A percentile compares a stretch with the other conserved stretches of the same genome.
phyloP scores from a whole-genome alignment of 768 basidiomycete genomes.

The Nidularia sp. region DNA sequence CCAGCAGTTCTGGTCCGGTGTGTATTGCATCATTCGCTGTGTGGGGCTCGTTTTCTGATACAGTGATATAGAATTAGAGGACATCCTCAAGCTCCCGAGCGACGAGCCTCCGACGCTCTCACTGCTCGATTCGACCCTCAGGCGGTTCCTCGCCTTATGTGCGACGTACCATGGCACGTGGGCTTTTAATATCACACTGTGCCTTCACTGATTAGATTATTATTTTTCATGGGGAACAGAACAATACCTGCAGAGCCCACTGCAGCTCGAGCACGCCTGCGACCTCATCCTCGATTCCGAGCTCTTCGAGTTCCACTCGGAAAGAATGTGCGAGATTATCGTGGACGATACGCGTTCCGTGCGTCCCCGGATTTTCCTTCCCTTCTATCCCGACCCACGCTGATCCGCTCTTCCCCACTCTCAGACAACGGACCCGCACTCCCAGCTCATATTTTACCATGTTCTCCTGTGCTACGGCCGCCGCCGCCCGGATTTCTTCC shows the following conservation, averaged over 20 bases:
- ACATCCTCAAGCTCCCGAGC: conserved; percentile 64
- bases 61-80: conserved; percentile 71
- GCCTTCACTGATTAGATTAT: too few species aligned
- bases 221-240: too few species aligned
- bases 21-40: too few species aligned
- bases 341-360: conserved; percentile 67
- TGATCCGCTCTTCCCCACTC: conserved; percentile 2
- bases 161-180: conserved; percentile 81
- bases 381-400: conserved; percentile 5
- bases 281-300: conserved; percentile 75
- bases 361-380: conserved; percentile 18
- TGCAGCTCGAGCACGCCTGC: conserved; percentile 84
- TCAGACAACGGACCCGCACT: conserved; percentile 83
- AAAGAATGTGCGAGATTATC: conserved; percentile 83
- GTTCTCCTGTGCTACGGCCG: conserved; percentile 76
- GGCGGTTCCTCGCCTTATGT: conserved; percentile 74
- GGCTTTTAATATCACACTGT: conserved; percentile 2
- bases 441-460: conserved; percentile 74
- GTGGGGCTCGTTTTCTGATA: not conserved
- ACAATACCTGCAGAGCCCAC: conserved; percentile 77
- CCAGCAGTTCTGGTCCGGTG: conserved; percentile 90
- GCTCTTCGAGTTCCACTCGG: conserved; percentile 87
- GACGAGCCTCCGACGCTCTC: conserved; percentile 62
- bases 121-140: conserved; percentile 73
- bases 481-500: conserved; percentile 63